These are phyloP conservation scores for Cryphonectria naterciae DNA, from an alignment of 2,329 filamentous ascomycete species.

Conservation along the genomic window DNA sequence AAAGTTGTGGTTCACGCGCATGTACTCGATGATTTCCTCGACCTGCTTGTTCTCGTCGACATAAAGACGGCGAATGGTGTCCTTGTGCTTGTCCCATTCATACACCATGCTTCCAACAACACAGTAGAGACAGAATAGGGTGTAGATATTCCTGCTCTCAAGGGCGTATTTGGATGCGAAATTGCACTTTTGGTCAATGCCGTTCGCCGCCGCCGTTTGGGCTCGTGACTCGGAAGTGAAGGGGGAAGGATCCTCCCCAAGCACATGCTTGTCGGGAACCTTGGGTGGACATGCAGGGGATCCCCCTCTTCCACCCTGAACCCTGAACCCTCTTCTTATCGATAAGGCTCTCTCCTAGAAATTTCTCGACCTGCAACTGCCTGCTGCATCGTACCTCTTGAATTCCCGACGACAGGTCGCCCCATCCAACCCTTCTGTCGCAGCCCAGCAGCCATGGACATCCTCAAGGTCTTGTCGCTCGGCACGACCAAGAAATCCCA, in stretches of 20 bases:
- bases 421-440: neutral
- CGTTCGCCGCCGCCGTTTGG: constrained; percentile 14
- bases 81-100: constrained; percentile 50
- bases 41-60: constrained; percentile 75
- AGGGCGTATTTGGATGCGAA: neutral
- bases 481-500: constrained; percentile 63
- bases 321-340: constrained; percentile 16
- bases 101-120: constrained; percentile 48
- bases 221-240: constrained; percentile 4
- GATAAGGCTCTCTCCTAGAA: constrained; percentile 22
- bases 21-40: constrained; percentile 74
- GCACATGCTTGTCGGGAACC: neutral
- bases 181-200: constrained; percentile 26
- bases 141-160: neutral
- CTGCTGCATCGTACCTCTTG: neutral
- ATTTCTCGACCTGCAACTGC: constrained; percentile 21
- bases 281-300: neutral
- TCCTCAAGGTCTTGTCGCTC: constrained; percentile 72
- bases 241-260: neutral
- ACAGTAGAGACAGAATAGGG: too few species aligned
- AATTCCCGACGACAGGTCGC: neutral
- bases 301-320: neutral
- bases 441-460: constrained; percentile 59
- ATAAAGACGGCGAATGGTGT: constrained; percentile 64
- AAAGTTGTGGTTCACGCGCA: constrained; percentile 68